These are phyloP conservation scores for Xylaria sp. DNA, from an alignment of 2,329 filamentous ascomycete genomes.

Conservation along the genomic window DNA sequence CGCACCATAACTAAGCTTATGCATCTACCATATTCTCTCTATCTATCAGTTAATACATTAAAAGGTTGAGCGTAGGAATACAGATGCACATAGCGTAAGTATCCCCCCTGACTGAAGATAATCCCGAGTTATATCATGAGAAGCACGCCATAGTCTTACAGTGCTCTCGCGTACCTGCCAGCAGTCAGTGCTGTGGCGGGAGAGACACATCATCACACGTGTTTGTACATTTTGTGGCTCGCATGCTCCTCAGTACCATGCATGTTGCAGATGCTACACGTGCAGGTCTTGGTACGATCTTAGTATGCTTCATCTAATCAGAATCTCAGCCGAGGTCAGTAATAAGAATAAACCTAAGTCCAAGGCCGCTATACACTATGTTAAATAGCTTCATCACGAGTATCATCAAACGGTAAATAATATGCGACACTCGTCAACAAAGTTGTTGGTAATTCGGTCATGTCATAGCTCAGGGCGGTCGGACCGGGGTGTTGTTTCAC, in stretches of 20 bases:
- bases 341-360: not conserved
- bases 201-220: not conserved
- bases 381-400: not conserved
- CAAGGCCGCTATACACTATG: not conserved
- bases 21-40: too few species aligned
- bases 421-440: not conserved
- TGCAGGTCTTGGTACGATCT: not conserved
- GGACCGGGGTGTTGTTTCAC: not conserved
- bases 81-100: too few species aligned
- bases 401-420: not conserved
- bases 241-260: conserved; percentile 5
- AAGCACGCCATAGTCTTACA: not conserved
- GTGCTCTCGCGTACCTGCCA: not conserved
- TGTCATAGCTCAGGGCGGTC: not conserved
- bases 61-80: too few species aligned
- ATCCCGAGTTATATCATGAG: not conserved
- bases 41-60: too few species aligned
- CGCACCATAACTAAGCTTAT: not conserved
- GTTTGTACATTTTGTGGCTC: not conserved
- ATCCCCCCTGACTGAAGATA: too few species aligned
- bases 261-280: not conserved
- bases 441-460: not conserved
- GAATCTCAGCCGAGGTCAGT: not conserved
- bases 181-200: not conserved
- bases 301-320: not conserved